Percentiles rank a stretch among this genome's conserved stretches.
These are phyloP conservation scores for Oryza glumipatula DNA, from an alignment of 176 grass and related monocot species.

Conservation along the genomic window DNA sequence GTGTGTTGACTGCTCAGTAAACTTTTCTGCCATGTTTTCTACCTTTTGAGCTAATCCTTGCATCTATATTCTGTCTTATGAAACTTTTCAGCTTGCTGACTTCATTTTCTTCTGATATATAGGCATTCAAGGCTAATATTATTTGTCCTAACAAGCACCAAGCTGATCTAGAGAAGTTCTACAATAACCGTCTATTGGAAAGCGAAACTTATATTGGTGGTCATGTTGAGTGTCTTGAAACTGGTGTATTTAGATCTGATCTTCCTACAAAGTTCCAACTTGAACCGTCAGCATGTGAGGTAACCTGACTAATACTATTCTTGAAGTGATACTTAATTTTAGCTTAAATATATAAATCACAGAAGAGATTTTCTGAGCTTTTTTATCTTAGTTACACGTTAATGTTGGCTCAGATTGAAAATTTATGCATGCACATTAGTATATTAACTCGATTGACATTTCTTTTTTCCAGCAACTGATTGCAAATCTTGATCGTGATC, in stretches of 20 bases:
- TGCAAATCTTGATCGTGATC: conserved; percentile 91
- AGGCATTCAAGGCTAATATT: conserved; percentile 91
- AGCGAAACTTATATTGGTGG: conserved; percentile 98
- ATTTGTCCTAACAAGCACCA: conserved; percentile 99
- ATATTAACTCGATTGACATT: conserved; percentile 40
- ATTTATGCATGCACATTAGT: conserved; percentile 19
- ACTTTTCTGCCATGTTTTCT: conserved; percentile 29
- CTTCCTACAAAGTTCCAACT: conserved; percentile 95
- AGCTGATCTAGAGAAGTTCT: conserved; percentile 88
- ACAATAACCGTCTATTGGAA: conserved; percentile 90
- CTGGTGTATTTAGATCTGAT: conserved; percentile 98
- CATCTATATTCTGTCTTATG: neutral
- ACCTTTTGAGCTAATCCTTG: conserved; percentile 8
- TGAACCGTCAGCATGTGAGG: conserved; percentile 83
- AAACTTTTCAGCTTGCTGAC: conserved; percentile 36
- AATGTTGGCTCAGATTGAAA: conserved; percentile 5
- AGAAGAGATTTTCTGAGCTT: conserved; percentile 4
- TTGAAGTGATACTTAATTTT: conserved; percentile 18
- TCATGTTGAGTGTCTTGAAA: conserved; percentile 99
- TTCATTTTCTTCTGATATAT: conserved; percentile 49
- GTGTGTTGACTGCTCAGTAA: conserved; percentile 45
- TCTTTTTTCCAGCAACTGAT: conserved; percentile 80
- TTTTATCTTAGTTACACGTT: conserved; percentile 21
- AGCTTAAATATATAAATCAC: neutral
- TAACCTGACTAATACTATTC: conserved; percentile 44